Evolutionary conservation across 2,329 filamentous ascomycete genomes (phyloP).

Genomic region (Parastagonospora avenae): DNA sequence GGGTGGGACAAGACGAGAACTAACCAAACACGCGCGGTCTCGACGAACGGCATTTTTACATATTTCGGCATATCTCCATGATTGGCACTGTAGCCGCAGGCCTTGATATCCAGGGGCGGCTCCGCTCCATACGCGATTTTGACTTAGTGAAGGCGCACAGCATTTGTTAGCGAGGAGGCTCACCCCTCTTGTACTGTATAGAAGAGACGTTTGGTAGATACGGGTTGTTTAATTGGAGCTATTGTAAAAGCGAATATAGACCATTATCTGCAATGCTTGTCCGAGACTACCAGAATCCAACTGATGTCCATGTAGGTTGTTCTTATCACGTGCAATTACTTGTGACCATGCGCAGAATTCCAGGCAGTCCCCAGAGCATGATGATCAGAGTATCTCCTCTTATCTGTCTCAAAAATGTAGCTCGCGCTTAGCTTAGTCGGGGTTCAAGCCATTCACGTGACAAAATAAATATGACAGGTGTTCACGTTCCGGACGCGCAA

Average conservation of each 20-base stretch:
- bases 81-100: conserved; percentile 25
- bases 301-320: no score
- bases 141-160: conserved; percentile 36
- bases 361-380: no score
- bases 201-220: conserved; percentile 3
- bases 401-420: no score
- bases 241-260: conserved; percentile 10
- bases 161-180: conserved; percentile 23
- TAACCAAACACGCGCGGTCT: conserved; percentile 11
- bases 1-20: conserved; percentile 51
- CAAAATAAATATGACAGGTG: conserved; percentile 2
- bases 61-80: conserved; percentile 19
- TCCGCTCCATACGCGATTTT: conserved; percentile 26
- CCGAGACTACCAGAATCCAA: background rate
- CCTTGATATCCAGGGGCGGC: conserved; percentile 31
- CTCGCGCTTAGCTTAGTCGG: background rate
- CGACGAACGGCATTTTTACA: conserved; percentile 23
- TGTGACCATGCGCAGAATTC: no score
- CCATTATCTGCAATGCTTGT: background rate
- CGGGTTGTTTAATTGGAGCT: background rate
- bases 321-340: no score
- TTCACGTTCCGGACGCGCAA: background rate
- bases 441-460: conserved; percentile 1
- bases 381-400: no score
- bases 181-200: conserved; percentile 19